Evolutionary conservation across 2,329 filamentous ascomycete species (phyloP).

Genomic region (Epichloe festucae): DNA sequence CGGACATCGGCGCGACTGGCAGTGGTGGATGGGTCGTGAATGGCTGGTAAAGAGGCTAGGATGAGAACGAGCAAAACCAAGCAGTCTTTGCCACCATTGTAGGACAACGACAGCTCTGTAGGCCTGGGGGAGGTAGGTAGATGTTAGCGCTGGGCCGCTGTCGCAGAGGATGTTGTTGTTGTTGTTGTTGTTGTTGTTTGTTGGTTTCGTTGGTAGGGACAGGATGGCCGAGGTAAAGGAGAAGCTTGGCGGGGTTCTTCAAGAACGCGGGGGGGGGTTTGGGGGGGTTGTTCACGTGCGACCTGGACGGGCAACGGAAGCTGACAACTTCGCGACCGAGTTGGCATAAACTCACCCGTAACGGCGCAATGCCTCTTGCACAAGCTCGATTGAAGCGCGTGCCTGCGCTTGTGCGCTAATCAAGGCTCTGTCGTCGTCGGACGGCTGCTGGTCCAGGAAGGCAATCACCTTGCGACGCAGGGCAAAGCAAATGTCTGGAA

Average conservation of each 20-base stretch:
- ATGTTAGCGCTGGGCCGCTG: background rate
- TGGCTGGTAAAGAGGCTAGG: constrained; percentile 46
- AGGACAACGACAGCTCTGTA: constrained; percentile 74
- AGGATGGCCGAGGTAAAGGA: background rate
- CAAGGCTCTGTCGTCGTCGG: constrained; percentile 42
- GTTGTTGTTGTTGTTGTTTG: too few species aligned
- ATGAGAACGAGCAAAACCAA: constrained; percentile 83
- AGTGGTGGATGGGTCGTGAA: constrained; percentile 13
- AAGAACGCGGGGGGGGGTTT: background rate
- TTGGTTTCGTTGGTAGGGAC: too few species aligned
- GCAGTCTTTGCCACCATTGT: constrained; percentile 97
- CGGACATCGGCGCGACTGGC: constrained; percentile 5
- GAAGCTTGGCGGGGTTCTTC: background rate
- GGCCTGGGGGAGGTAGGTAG: constrained; percentile 33
- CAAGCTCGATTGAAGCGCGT: constrained; percentile 55
- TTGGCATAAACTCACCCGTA: constrained; percentile 50
- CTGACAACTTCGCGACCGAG: background rate
- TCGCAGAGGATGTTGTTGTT: too few species aligned
- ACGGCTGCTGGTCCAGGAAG: constrained; percentile 49
- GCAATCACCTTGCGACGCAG: constrained; percentile 47
- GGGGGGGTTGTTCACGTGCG: background rate
- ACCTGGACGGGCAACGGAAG: background rate
- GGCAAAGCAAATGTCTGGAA: constrained; percentile 31
- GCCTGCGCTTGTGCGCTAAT: constrained; percentile 62
- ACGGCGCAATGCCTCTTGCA: constrained; percentile 59